Evolutionary conservation across 441 rosid species (phyloP).

Genomic region (Pelargonium citronellum): DNA sequence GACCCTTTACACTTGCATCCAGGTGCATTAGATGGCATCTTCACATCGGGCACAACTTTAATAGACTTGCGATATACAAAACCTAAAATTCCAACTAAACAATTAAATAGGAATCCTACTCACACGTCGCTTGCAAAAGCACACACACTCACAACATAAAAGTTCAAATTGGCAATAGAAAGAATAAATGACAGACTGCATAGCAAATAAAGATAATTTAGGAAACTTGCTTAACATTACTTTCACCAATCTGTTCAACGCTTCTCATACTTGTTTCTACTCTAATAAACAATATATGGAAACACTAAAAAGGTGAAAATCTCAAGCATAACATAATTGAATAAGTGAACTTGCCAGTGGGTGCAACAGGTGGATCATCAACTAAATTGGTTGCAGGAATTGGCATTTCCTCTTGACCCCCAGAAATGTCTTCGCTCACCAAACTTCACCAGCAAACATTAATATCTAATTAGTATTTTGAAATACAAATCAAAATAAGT

Average conservation of each 20-base stretch:
- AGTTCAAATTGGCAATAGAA: too few relatives aligned
- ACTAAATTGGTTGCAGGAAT: conserved; percentile 80
- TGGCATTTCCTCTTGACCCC: conserved; percentile 49
- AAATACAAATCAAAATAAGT: neutral
- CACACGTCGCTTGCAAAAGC: too few relatives aligned
- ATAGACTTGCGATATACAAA: conserved; percentile 48
- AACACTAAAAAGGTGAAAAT: neutral
- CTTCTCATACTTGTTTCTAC: too few relatives aligned
- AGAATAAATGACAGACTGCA: too few relatives aligned
- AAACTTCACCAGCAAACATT: conserved; percentile 36
- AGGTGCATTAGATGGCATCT: conserved; percentile 44
- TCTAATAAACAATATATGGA: too few relatives aligned
- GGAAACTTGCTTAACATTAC: too few relatives aligned
- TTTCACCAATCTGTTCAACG: too few relatives aligned
- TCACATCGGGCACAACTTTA: conserved; percentile 49
- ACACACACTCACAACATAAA: too few relatives aligned
- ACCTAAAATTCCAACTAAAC: conserved; percentile 37
- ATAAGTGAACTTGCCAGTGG: conserved; percentile 44
- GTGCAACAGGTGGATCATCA: conserved; percentile 66
- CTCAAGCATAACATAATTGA: neutral
- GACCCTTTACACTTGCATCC: conserved; percentile 63
- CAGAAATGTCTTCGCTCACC: conserved; percentile 63
- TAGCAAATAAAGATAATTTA: too few relatives aligned
- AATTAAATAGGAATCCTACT: too few relatives aligned
- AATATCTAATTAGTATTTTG: neutral